Evolutionary conservation across 1,139 yeast species (phyloP).

Genomic region (Saccharomyces hybrid): DNA sequence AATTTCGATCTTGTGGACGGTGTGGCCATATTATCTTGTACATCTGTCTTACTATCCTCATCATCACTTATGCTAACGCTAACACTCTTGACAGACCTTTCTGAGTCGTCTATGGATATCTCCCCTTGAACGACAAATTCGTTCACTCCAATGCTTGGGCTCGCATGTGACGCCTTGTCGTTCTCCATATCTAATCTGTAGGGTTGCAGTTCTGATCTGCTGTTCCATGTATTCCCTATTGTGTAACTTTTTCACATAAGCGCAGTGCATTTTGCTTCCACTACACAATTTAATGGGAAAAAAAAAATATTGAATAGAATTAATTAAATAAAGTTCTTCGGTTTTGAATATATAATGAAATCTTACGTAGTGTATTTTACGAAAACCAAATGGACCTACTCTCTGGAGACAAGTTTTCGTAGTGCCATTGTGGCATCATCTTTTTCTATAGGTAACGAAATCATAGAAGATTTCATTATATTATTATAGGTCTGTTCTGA

Average conservation of each 20-base stretch:
- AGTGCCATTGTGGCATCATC: conserved; percentile 29
- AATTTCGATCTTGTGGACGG: neutral
- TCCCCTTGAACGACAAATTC: neutral
- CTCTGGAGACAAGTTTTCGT: conserved; percentile 22
- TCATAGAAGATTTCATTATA: conserved; percentile 1
- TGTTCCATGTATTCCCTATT: neutral
- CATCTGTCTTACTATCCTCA: neutral
- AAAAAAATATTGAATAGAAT: neutral
- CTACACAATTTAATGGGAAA: neutral
- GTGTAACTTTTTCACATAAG: neutral
- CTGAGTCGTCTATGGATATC: neutral
- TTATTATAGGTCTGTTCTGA: neutral
- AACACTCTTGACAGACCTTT: neutral
- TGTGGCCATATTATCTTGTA: neutral
- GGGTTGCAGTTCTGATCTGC: neutral
- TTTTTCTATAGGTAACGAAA: conserved; percentile 6
- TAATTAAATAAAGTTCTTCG: neutral
- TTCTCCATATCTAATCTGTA: neutral
- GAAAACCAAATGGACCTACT: neutral
- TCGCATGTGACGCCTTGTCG: neutral
- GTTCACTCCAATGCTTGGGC: neutral
- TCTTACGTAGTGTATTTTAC: neutral
- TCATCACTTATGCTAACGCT: neutral
- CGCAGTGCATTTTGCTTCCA: neutral
- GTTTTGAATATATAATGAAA: neutral